These are phyloP conservation scores for Penicillium alfredii DNA, from an alignment of 495 filamentous ascomycete species.

Conservation along the genomic window DNA sequence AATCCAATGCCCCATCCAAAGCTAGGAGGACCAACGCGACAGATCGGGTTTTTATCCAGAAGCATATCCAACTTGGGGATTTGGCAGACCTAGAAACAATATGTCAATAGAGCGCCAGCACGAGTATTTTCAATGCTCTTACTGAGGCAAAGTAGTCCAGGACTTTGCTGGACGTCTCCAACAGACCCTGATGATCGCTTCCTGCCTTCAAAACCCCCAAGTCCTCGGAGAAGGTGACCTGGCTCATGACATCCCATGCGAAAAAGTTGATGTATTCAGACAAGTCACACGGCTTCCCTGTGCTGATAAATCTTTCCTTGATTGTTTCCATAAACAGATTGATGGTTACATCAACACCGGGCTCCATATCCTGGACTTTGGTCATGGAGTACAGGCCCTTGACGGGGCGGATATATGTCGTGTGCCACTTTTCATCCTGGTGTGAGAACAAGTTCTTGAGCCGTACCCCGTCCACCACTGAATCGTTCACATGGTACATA, in stretches of 20 bases:
- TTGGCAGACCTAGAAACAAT: conserved; percentile 5
- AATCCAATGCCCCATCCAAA: conserved; percentile 22
- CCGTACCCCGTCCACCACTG: conserved; percentile 14
- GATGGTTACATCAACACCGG: conserved; percentile 20
- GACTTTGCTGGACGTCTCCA: conserved; percentile 17
- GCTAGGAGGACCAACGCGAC: conserved; percentile 19
- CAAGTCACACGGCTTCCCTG: conserved; percentile 16
- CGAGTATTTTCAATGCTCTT: no score
- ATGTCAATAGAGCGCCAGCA: background rate
- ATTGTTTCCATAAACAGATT: conserved; percentile 23
- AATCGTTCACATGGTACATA: conserved; percentile 27
- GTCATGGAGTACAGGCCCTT: conserved; percentile 25
- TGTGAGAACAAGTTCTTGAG: conserved; percentile 28
- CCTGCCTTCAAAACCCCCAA: conserved; percentile 22
- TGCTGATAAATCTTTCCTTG: conserved; percentile 13
- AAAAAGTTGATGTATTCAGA: conserved; percentile 19
- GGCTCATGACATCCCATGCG: conserved; percentile 34
- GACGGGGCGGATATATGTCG: conserved; percentile 20
- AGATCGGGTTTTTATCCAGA: conserved; percentile 21
- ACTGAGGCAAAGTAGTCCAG: conserved; percentile 34
- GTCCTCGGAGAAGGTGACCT: conserved; percentile 29
- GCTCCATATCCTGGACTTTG: conserved; percentile 25
- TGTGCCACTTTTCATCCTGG: conserved; percentile 28
- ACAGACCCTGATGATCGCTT: conserved; percentile 15
- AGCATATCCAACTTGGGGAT: conserved; percentile 18